Percentiles rank a stretch among this genome's conserved stretches.
Conservation (phyloP, 2,329 filamentous ascomycete species). For the Venturia effusa region DNA sequence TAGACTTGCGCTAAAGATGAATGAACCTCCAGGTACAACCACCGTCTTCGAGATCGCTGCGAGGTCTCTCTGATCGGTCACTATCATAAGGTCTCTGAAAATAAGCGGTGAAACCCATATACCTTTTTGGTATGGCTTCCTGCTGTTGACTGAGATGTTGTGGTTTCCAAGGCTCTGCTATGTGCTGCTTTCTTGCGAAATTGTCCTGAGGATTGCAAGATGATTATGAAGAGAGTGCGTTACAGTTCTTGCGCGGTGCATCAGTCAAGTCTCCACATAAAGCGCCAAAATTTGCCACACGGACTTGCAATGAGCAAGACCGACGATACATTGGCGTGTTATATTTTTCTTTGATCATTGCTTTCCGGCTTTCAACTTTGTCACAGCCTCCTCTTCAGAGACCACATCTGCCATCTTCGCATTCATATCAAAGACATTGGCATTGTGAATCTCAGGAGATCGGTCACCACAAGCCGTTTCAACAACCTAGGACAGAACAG, state of each 20-base stretch:
- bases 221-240: no score
- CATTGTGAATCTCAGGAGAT: constrained; percentile 32
- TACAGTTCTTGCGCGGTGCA: no score
- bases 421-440: constrained; percentile 36
- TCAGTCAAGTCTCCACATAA: no score
- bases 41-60: neutral
- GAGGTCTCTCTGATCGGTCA: neutral
- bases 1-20: neutral
- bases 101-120: no score
- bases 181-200: no score
- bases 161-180: no score
- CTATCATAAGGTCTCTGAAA: no score
- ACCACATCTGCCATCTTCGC: constrained; percentile 39
- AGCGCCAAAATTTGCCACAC: no score
- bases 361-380: constrained; percentile 29
- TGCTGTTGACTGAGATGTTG: no score
- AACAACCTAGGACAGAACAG: constrained; percentile 25
- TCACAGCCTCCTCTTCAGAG: constrained; percentile 29
- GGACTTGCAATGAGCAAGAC: neutral
- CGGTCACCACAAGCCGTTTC: constrained; percentile 36
- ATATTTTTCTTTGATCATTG: neutral
- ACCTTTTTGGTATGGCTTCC: no score
- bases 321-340: neutral
- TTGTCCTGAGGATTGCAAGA: no score
- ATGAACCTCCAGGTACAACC: neutral